Conservation (phyloP, 1,139 yeast species). For the Suhomyces yuchorum region DNA sequence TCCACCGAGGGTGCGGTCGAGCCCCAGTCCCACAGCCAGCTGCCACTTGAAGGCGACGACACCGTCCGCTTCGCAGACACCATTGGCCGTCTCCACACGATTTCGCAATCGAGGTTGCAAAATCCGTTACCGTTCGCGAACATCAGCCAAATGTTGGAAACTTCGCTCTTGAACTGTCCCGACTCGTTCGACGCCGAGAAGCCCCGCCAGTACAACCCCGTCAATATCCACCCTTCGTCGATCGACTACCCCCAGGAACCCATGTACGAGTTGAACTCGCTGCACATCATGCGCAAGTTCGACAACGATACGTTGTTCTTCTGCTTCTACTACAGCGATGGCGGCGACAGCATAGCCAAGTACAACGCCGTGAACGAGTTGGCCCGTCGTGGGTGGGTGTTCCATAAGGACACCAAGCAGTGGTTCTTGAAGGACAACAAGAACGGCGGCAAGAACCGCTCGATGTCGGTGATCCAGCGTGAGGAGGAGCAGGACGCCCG, state of each 20-base stretch:
- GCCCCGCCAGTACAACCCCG: constrained; percentile 80
- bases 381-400: constrained; percentile 82
- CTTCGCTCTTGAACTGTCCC: constrained; percentile 84
- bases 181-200: constrained; percentile 90
- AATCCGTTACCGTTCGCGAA: constrained; percentile 60
- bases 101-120: constrained; percentile 38
- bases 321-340: constrained; percentile 77
- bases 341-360: constrained; percentile 49
- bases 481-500: constrained; percentile 31
- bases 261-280: constrained; percentile 55
- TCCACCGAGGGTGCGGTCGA: constrained; percentile 13
- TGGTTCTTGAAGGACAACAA: constrained; percentile 73
- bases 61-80: constrained; percentile 32
- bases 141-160: constrained; percentile 64
- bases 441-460: constrained; percentile 41
- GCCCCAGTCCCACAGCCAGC: constrained; percentile 18
- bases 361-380: constrained; percentile 85
- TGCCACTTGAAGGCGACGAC: constrained; percentile 21
- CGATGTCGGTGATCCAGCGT: constrained; percentile 36
- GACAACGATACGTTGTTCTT: constrained; percentile 89
- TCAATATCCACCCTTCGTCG: constrained; percentile 85
- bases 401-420: constrained; percentile 71
- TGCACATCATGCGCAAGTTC: constrained; percentile 63
- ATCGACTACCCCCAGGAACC: constrained; percentile 94
- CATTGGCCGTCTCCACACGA: constrained; percentile 31